Evolutionary conservation across 371 early-diverging fungal genomes (phyloP).

Genomic region (Capillidium rhysosporum): DNA sequence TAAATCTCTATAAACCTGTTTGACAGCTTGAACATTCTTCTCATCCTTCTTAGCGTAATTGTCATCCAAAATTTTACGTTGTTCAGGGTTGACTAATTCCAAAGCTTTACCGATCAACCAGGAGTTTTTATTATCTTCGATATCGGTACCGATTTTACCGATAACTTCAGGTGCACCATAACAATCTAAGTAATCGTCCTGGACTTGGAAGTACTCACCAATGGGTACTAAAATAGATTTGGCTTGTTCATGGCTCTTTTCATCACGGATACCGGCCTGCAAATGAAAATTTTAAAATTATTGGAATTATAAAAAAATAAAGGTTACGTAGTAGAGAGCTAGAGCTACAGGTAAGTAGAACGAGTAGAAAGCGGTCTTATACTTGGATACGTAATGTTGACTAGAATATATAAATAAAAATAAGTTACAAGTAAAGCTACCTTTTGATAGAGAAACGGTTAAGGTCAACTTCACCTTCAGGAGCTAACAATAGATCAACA

Average conservation of each 20-base stretch:
- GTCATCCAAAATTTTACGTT: slow-evolving; percentile 65
- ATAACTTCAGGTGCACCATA: slow-evolving; percentile 76
- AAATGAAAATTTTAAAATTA: not conserved
- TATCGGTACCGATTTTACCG: slow-evolving; percentile 97
- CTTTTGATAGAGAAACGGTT: slow-evolving; percentile 71
- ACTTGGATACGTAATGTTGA: slow-evolving; percentile 81
- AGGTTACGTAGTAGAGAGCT: slow-evolving; percentile 61
- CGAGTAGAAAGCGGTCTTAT: slow-evolving; percentile 97
- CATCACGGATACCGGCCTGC: slow-evolving; percentile 53
- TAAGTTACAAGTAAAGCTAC: slow-evolving; percentile 17
- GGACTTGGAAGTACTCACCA: slow-evolving; percentile 94
- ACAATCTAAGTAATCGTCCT: slow-evolving; percentile 90
- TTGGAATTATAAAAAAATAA: not conserved
- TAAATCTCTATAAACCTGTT: slow-evolving; percentile 60
- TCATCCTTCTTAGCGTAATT: slow-evolving; percentile 78
- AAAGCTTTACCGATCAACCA: slow-evolving; percentile 92
- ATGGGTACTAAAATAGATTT: slow-evolving; percentile 71
- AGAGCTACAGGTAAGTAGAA: slow-evolving; percentile 95
- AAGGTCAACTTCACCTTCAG: slow-evolving; percentile 81
- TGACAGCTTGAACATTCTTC: slow-evolving; percentile 53
- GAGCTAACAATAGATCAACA: slow-evolving; percentile 89
- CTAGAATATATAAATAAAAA: slow-evolving; percentile 12
- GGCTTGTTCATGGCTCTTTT: slow-evolving; percentile 57
- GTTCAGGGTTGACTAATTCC: slow-evolving; percentile 44
- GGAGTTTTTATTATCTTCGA: slow-evolving; percentile 96